Conservation (phyloP, 805 yeast species). For the Metschnikowia cerradonensis region DNA sequence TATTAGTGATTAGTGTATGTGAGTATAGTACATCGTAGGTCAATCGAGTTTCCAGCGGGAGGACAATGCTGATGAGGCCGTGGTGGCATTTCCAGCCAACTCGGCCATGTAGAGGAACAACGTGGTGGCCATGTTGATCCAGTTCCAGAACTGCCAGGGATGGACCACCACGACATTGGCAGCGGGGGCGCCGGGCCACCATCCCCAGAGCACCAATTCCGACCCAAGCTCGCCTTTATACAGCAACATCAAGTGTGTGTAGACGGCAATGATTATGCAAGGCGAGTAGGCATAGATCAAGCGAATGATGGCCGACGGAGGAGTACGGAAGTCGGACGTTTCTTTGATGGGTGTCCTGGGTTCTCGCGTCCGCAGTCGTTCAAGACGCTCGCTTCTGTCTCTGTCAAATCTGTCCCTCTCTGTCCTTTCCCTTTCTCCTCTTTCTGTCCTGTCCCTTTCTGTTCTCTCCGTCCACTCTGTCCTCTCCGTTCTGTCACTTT, state of each 20-base stretch:
- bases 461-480: too few species aligned
- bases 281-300: constrained; percentile 87
- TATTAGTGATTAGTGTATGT: not conserved
- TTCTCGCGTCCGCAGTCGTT: constrained; percentile 2
- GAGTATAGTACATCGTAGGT: constrained; percentile 1
- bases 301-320: constrained; percentile 39
- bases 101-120: constrained; percentile 78
- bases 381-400: too few species aligned
- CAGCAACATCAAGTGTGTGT: constrained; percentile 89
- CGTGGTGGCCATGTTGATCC: constrained; percentile 86
- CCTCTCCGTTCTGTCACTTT: too few species aligned
- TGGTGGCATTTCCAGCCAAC: constrained; percentile 43
- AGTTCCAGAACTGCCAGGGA: constrained; percentile 97
- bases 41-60: constrained; percentile 43
- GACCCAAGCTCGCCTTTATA: constrained; percentile 72
- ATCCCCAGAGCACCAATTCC: constrained; percentile 58
- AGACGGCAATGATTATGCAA: constrained; percentile 89
- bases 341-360: not conserved
- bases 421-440: too few species aligned
- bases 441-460: too few species aligned
- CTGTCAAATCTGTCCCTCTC: too few species aligned
- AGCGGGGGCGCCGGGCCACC: constrained; percentile 33
- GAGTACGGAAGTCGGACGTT: not conserved
- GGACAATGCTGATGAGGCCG: constrained; percentile 32
- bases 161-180: constrained; percentile 38